A percentile compares a stretch with the other conserved stretches of the same genome.
These are phyloP conservation scores for Calonectria ilicicola DNA, from an alignment of 2,329 filamentous ascomycete species.

Conservation along the genomic window DNA sequence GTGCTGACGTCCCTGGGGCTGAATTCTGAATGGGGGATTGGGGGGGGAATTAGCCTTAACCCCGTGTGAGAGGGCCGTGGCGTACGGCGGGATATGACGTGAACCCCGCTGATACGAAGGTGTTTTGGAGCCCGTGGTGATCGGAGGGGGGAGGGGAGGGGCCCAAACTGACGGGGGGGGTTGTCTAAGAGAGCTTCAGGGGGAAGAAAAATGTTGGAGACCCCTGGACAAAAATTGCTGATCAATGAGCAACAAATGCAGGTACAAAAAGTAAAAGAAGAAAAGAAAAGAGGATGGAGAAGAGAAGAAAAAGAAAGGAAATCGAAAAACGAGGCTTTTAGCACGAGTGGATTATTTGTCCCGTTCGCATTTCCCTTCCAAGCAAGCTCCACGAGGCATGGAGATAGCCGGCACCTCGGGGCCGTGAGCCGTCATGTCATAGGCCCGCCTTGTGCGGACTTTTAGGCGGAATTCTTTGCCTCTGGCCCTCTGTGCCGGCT, in stretches of 20 bases:
- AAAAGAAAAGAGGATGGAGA: not conserved
- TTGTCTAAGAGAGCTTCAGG: not conserved
- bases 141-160: not conserved
- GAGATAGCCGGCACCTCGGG: slow-evolving; percentile 19
- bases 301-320: not conserved
- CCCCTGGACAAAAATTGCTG: not conserved
- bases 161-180: not conserved
- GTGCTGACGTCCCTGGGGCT: slow-evolving; percentile 19
- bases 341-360: slow-evolving; percentile 8
- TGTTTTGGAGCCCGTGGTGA: not conserved
- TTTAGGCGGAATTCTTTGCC: not conserved
- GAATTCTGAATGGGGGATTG: not conserved
- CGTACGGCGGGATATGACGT: slow-evolving; percentile 5
- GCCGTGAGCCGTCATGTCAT: slow-evolving; percentile 15
- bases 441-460: slow-evolving; percentile 10
- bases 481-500: not conserved
- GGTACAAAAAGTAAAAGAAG: not conserved
- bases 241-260: not conserved
- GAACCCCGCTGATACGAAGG: slow-evolving; percentile 16
- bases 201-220: not conserved
- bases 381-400: slow-evolving; percentile 12
- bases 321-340: slow-evolving; percentile 6
- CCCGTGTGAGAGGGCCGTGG: not conserved
- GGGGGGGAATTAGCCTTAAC: not conserved
- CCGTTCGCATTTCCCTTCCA: slow-evolving; percentile 3